Conservation (phyloP, 2,329 filamentous ascomycete species). For the Penicillium sp. region DNA sequence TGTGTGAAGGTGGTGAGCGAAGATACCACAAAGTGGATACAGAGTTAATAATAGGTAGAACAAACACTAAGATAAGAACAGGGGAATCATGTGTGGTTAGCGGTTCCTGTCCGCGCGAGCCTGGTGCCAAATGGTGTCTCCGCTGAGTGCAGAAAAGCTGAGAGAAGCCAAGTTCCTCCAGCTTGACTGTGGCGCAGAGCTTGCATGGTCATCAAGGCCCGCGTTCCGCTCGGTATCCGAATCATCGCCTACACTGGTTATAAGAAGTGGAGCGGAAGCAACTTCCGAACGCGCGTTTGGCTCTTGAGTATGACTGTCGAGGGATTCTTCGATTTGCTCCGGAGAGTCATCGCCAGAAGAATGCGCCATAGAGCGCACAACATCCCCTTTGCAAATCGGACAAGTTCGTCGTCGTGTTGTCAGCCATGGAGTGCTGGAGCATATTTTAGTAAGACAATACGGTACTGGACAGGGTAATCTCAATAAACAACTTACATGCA, state of each 20-base stretch:
- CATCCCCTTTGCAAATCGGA: constrained; percentile 97
- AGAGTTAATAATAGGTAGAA: constrained; percentile 7
- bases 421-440: constrained; percentile 84
- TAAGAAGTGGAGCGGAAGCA: constrained; percentile 55
- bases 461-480: neutral
- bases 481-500: constrained; percentile 80
- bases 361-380: constrained; percentile 69
- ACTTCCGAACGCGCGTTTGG: constrained; percentile 52
- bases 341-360: constrained; percentile 25
- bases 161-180: constrained; percentile 51
- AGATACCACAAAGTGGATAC: constrained; percentile 12
- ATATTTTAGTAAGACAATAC: constrained; percentile 23
- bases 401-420: constrained; percentile 95
- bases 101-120: constrained; percentile 43
- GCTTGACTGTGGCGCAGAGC: constrained; percentile 39
- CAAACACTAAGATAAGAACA: constrained; percentile 16
- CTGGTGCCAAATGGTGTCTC: constrained; percentile 52
- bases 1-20: constrained; percentile 25
- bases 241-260: constrained; percentile 42
- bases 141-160: constrained; percentile 51
- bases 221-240: constrained; percentile 50
- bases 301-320: constrained; percentile 51
- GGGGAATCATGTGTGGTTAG: constrained; percentile 25
- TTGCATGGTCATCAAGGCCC: constrained; percentile 38
- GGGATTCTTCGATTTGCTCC: constrained; percentile 44